Conservation (phyloP, 139 green algal genomes). For the Chlamydomonas eustigma region DNA sequence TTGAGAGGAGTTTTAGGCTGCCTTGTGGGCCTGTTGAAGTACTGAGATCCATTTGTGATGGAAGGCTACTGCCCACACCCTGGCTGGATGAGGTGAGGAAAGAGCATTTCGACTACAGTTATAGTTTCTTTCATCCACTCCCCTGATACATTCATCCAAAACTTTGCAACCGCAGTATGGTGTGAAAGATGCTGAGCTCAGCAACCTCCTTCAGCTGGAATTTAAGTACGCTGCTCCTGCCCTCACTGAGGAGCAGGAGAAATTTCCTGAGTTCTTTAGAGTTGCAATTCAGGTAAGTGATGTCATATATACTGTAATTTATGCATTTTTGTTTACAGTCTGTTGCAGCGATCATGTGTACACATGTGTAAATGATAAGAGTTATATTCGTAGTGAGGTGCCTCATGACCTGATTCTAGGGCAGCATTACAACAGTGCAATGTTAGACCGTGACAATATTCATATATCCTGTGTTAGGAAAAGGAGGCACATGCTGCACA, state of each 20-base stretch:
- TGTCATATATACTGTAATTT: no score
- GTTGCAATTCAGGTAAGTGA: background rate
- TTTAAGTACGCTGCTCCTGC: background rate
- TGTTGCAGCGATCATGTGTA: no score
- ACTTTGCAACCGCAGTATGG: background rate
- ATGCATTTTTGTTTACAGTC: no score
- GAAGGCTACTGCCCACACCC: background rate
- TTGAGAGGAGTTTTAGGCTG: no score
- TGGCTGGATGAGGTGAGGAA: background rate
- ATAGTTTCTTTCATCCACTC: background rate
- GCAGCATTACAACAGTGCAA: no score
- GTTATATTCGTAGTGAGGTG: no score
- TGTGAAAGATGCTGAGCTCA: background rate
- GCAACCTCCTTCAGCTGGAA: background rate
- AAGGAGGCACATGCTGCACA: no score
- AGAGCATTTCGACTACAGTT: background rate
- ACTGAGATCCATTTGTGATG: background rate
- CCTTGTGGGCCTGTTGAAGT: background rate
- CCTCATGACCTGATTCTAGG: no score
- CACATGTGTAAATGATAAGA: no score
- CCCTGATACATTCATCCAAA: background rate
- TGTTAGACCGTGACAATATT: no score
- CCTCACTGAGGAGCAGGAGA: background rate
- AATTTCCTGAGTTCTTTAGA: background rate
- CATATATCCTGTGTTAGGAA: no score